phyloP scores from a whole-genome alignment of 495 filamentous ascomycete species.

The Podospora pseudoanserina region DNA sequence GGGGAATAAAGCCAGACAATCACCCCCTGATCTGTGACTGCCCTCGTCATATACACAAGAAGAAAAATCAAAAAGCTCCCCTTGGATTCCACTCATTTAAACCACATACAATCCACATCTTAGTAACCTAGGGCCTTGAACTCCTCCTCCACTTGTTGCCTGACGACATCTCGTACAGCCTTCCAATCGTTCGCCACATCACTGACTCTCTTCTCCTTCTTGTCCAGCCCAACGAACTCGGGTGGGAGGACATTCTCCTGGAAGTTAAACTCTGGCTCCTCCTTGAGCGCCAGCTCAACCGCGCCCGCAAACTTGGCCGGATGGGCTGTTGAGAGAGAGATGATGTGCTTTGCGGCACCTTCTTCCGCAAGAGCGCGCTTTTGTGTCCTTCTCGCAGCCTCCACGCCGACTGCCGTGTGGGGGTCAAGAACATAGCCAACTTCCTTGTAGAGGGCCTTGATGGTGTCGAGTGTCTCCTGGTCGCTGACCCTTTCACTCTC shows the following conservation, averaged over 20 bases:
- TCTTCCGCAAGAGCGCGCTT: slow-evolving; percentile 38
- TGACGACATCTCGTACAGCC: slow-evolving; percentile 52
- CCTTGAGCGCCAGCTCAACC: slow-evolving; percentile 69
- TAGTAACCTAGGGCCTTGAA: slow-evolving; percentile 26
- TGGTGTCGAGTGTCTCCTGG: slow-evolving; percentile 68
- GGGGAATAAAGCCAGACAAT: neutral
- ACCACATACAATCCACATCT: neutral
- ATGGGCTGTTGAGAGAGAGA: slow-evolving; percentile 87
- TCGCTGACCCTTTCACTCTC: slow-evolving; percentile 81
- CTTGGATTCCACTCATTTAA: neutral
- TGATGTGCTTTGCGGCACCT: slow-evolving; percentile 46
- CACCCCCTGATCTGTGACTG: neutral
- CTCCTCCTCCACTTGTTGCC: slow-evolving; percentile 53
- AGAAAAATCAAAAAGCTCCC: neutral
- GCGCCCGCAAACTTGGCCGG: slow-evolving; percentile 87
- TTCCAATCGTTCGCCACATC: slow-evolving; percentile 50
- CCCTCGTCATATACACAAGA: neutral
- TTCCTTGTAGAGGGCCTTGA: slow-evolving; percentile 60
- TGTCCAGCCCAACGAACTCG: slow-evolving; percentile 71
- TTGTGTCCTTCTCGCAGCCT: slow-evolving; percentile 64
- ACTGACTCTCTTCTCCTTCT: slow-evolving; percentile 59
- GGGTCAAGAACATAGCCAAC: slow-evolving; percentile 82
- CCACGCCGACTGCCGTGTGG: slow-evolving; percentile 82
- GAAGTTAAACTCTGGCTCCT: slow-evolving; percentile 65
- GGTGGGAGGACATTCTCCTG: slow-evolving; percentile 65